Evolutionary conservation across 1,284 basidiomycete genomes (phyloP).

Genomic region (Filobasidium uniguttulatum): DNA sequence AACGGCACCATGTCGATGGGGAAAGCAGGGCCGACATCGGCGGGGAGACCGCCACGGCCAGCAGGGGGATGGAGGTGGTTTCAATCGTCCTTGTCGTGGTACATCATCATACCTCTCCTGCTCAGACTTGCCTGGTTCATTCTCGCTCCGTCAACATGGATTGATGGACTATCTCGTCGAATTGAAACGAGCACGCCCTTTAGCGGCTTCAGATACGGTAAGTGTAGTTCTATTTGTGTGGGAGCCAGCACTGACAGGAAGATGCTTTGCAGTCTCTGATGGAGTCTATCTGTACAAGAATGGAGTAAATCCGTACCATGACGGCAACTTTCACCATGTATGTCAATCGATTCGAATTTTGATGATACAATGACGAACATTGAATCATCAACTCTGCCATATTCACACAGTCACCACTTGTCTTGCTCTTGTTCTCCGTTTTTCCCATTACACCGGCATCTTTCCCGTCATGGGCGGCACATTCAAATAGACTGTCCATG

Average conservation of each 20-base stretch:
- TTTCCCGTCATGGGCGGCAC: no score
- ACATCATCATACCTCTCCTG: no score
- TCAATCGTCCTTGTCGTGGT: no score
- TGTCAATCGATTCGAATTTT: constrained; percentile 20
- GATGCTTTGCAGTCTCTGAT: constrained; percentile 54
- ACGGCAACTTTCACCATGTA: constrained; percentile 72
- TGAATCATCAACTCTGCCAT: background rate
- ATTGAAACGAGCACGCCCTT: constrained; percentile 70
- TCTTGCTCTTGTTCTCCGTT: constrained; percentile 62
- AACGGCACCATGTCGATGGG: no score
- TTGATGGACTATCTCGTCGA: constrained; percentile 37
- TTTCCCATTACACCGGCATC: constrained; percentile 46
- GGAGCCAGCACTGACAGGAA: constrained; percentile 4
- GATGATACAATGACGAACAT: background rate
- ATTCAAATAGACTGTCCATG: no score
- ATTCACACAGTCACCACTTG: constrained; percentile 58
- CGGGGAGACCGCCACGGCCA: no score
- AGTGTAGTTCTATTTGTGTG: constrained; percentile 11
- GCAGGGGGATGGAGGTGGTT: no score
- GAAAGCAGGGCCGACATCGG: no score
- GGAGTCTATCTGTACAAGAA: constrained; percentile 62
- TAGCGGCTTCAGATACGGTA: constrained; percentile 48
- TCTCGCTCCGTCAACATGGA: no score
- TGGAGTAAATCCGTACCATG: constrained; percentile 68
- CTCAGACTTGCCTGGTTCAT: no score